Base-by-base conservation (phyloP, 305 asterid genomes). In the Andrographis paniculata region DNA sequence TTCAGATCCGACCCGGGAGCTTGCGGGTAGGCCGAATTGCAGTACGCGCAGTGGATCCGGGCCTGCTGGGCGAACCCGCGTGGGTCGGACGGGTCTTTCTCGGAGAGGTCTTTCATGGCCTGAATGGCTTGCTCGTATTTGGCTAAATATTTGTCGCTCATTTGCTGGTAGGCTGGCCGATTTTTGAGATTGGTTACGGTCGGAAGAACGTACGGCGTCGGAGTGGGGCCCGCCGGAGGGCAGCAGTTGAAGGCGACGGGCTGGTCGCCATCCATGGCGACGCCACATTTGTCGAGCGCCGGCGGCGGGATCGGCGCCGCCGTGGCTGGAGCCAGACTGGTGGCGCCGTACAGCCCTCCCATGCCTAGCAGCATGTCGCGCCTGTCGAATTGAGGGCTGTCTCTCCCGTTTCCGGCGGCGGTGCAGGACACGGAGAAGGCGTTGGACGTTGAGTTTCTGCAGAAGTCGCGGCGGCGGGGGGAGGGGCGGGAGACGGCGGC, bases 21-120 rank as follows among this genome's bases (percentile, higher is more conserved):
- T 13, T 74, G 75, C 13, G 64, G 61, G 17, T 74, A 62, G 7
- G 61, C 66, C 8, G 47, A 48, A 17, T 74, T 66, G 55, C 81
- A 74, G 47, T 74, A 74, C 12, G 74, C 77, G 35, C 81, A 70
- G 30, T 74, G 81, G 42, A 74, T 42, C n/a, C 67, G 67, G 1
- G 82, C 82, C 36, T 74, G 82, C 17, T 64, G 63, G 52, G 14
- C 27, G 68, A 67, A 64, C 19, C 53, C 54, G 0, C 75, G 63
- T 0, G 80, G 80, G 30, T 24, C 30, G 30, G n/a, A n/a, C n/a
- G n/a, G n/a, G 27, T 73, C 79, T 19, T 53, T 50, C 2, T 18
- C 21, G 2, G 73, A 70, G 2, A 65, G 73, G 6, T 42, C 21
- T 60, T 23, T 62, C 77, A 74, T 74, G 17, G 21, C 50, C 0